Evolutionary conservation across 1,139 yeast genomes (phyloP).

Genomic region (Saccharomyces hybrid): DNA sequence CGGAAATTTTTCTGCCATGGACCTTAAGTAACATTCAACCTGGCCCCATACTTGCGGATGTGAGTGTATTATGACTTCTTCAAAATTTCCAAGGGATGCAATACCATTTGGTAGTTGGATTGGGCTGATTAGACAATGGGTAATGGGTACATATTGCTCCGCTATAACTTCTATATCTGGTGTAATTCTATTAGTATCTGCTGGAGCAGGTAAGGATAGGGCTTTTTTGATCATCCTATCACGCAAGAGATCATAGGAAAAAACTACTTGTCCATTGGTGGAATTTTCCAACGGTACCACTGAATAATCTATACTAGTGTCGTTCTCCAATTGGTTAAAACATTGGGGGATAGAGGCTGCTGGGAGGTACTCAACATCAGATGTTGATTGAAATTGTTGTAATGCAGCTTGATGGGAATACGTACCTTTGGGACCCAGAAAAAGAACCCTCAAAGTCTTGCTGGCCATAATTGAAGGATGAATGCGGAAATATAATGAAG

Average conservation of each 20-base stretch:
- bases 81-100: constrained; percentile 30
- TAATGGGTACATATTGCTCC: constrained; percentile 76
- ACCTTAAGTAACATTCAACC: constrained; percentile 51
- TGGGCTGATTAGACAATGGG: constrained; percentile 63
- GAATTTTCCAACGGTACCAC: constrained; percentile 94
- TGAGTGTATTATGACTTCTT: constrained; percentile 58
- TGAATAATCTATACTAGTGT: constrained; percentile 40
- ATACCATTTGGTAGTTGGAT: constrained; percentile 23
- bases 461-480: not conserved
- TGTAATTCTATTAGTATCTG: constrained; percentile 12
- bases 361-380: constrained; percentile 24
- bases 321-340: constrained; percentile 40
- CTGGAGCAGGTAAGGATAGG: constrained; percentile 4
- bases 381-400: constrained; percentile 53
- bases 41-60: constrained; percentile 99
- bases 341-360: constrained; percentile 54
- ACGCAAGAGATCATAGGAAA: constrained; percentile 72
- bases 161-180: constrained; percentile 48
- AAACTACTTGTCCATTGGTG: constrained; percentile 86
- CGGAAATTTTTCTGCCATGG: constrained; percentile 37
- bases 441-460: constrained; percentile 44
- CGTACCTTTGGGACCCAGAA: constrained; percentile 83
- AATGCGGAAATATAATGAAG: not conserved
- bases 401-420: constrained; percentile 87
- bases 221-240: constrained; percentile 43